Evolutionary conservation across 2,329 filamentous ascomycete species (phyloP).

Genomic region (Drechmeria coniospora): DNA sequence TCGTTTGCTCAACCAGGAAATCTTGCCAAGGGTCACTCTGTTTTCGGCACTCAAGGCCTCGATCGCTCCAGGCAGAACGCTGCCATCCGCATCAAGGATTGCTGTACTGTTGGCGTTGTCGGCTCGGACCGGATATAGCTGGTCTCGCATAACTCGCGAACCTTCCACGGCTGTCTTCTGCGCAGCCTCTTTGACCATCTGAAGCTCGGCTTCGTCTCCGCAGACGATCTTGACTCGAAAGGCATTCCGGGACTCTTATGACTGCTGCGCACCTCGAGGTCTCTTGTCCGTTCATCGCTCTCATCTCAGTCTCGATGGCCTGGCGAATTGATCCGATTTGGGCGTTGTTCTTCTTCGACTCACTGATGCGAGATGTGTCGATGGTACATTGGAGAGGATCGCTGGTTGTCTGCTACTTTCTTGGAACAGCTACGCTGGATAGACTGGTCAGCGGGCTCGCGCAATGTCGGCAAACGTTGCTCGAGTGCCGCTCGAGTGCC

Average conservation of each 20-base stretch:
- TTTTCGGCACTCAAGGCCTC: neutral
- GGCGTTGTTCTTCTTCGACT: neutral
- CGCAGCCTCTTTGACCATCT: constrained; percentile 1
- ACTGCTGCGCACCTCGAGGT: neutral
- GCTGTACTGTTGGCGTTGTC: neutral
- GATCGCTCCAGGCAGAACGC: neutral
- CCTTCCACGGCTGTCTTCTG: constrained; percentile 1
- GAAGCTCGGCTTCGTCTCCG: constrained; percentile 1
- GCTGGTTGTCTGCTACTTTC: neutral
- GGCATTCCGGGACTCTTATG: neutral
- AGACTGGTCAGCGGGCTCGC: neutral
- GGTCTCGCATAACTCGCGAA: neutral
- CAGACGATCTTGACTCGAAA: neutral
- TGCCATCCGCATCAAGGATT: neutral
- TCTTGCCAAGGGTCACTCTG: neutral
- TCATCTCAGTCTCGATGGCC: constrained; percentile 1
- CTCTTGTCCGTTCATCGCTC: neutral
- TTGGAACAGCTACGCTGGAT: neutral
- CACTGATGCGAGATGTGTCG: neutral
- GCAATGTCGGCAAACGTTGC: neutral
- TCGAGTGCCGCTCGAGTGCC: neutral
- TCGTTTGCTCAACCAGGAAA: neutral
- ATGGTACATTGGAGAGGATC: neutral
- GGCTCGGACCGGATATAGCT: neutral
- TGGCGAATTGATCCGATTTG: neutral